Conservation (phyloP, 208 protist species). For the Leishmania arabica region DNA sequence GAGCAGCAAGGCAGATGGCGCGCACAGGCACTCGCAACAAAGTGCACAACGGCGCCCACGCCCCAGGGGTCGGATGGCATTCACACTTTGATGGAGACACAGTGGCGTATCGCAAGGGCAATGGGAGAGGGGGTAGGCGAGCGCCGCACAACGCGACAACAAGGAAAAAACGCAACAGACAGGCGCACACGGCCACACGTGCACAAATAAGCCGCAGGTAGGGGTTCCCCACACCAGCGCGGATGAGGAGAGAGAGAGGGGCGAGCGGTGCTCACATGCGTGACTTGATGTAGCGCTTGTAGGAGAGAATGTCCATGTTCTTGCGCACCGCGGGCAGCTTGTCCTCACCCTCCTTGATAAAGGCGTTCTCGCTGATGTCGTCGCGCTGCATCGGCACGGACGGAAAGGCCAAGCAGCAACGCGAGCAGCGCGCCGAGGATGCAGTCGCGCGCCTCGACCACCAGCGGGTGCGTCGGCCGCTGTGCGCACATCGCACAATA, state of each 20-base stretch:
- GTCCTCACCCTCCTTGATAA: constrained; percentile 43
- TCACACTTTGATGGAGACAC: not conserved
- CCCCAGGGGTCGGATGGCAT: not conserved
- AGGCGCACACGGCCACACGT: not conserved
- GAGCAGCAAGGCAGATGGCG: not conserved
- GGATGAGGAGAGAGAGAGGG: not conserved
- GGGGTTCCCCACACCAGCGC: not conserved
- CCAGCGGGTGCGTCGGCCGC: constrained; percentile 77
- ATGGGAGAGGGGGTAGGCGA: not conserved
- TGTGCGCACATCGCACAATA: constrained; percentile 60
- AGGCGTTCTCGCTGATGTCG: constrained; percentile 37
- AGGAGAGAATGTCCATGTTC: constrained; percentile 38
- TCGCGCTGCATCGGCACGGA: constrained; percentile 71
- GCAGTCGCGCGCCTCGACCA: constrained; percentile 78
- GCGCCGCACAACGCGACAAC: not conserved
- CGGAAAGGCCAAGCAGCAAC: constrained; percentile 63
- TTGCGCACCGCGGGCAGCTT: constrained; percentile 41
- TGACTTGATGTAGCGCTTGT: constrained; percentile 27
- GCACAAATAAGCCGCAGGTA: not conserved
- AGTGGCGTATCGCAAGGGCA: not conserved
- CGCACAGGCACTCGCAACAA: not conserved
- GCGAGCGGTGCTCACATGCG: not conserved
- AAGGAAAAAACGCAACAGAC: too few species aligned
- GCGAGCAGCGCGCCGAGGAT: constrained; percentile 81
- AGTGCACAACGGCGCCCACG: not conserved